Evolutionary conservation across 331 rosid genomes (phyloP).

Genomic region (Malus hybrid): DNA sequence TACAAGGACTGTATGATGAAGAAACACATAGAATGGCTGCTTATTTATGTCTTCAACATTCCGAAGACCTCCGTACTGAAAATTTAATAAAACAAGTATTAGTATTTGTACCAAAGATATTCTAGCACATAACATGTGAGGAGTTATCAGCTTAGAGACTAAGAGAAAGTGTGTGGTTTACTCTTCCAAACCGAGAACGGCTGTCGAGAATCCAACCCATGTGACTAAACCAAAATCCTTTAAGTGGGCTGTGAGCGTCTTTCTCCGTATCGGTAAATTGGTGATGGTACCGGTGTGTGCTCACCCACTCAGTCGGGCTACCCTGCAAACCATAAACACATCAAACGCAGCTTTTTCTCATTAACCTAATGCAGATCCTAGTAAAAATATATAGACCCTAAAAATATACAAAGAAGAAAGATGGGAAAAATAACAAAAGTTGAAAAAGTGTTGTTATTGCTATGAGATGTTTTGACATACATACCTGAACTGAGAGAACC

Average conservation of each 20-base stretch:
- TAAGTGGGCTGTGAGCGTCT: slow-evolving; percentile 83
- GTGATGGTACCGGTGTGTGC: slow-evolving; percentile 88
- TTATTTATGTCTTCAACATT: slow-evolving; percentile 71
- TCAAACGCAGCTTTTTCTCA: background rate
- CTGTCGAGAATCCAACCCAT: slow-evolving; percentile 70
- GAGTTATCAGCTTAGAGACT: background rate
- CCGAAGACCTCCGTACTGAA: slow-evolving; percentile 58
- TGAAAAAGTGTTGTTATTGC: background rate
- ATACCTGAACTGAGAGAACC: slow-evolving; percentile 21
- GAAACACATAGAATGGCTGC: slow-evolving; percentile 60
- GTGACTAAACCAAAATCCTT: slow-evolving; percentile 89
- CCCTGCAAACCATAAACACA: slow-evolving; percentile 34
- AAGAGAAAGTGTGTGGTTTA: background rate
- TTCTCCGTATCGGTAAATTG: slow-evolving; percentile 73
- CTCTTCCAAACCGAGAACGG: slow-evolving; percentile 36
- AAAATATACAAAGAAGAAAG: background rate
- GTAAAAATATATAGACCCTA: background rate
- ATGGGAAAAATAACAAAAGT: background rate
- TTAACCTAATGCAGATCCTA: background rate
- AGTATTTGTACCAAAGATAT: background rate
- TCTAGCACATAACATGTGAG: background rate
- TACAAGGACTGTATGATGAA: slow-evolving; percentile 47
- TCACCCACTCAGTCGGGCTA: slow-evolving; percentile 85
- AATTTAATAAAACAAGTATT: background rate
- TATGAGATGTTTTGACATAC: background rate